A percentile compares a stretch with the other conserved stretches of the same genome.
Conservation (phyloP, 2,329 filamentous ascomycete genomes). For the Arthrobotrys entomopaga region DNA sequence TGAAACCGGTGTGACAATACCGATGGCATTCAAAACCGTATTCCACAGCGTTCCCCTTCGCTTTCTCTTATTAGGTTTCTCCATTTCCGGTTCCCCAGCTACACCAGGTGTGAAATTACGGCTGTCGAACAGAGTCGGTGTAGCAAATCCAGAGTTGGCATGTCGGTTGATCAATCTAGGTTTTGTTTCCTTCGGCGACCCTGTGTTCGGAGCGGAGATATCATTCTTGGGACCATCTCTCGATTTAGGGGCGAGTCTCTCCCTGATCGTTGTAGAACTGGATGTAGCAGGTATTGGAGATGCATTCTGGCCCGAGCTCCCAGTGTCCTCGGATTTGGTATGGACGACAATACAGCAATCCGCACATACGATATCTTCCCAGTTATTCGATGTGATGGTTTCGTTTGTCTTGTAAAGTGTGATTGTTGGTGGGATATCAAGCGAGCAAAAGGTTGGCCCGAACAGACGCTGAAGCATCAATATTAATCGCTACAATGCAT, state of each 20-base stretch:
- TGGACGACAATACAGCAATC: slow-evolving; percentile 51
- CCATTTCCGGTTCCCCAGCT: slow-evolving; percentile 17
- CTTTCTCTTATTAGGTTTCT: slow-evolving; percentile 44
- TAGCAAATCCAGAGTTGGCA: slow-evolving; percentile 46
- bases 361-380: slow-evolving; percentile 35
- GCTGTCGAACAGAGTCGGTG: slow-evolving; percentile 50
- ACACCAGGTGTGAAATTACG: slow-evolving; percentile 28
- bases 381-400: slow-evolving; percentile 36
- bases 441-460: slow-evolving; percentile 47
- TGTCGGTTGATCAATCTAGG: slow-evolving; percentile 49
- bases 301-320: slow-evolving; percentile 21
- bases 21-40: slow-evolving; percentile 46
- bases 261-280: slow-evolving; percentile 27
- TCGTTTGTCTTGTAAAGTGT: slow-evolving; percentile 38
- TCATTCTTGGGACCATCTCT: slow-evolving; percentile 44
- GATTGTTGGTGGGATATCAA: slow-evolving; percentile 43
- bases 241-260: slow-evolving; percentile 32
- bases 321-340: slow-evolving; percentile 48
- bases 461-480: slow-evolving; percentile 49
- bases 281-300: slow-evolving; percentile 40
- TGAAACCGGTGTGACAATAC: slow-evolving; percentile 35
- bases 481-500: slow-evolving; percentile 35
- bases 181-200: slow-evolving; percentile 22
- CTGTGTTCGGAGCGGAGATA: slow-evolving; percentile 32
- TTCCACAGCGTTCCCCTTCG: slow-evolving; percentile 42